Evolutionary conservation across 768 basidiomycete species (phyloP), one percentile per base, ranked within the genome.

Genomic region (Gelatoporia subvermispora): DNA sequence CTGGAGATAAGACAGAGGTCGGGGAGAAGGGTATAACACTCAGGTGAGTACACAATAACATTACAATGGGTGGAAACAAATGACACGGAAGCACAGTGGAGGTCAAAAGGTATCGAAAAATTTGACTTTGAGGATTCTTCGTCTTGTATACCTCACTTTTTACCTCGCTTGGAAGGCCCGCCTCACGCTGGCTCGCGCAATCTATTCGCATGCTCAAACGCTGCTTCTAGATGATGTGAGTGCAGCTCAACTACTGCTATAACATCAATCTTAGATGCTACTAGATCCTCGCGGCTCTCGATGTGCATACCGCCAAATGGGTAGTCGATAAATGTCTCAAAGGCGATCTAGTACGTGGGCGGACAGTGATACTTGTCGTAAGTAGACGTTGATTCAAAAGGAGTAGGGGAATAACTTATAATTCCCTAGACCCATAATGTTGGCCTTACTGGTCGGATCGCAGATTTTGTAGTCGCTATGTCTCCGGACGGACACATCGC

Each of bases 141-240:
- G n/a, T n/a, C 16, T 7, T 43, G n/a, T n/a, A n/a, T n/a, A n/a
- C n/a, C n/a, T n/a, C n/a, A n/a, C n/a, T n/a, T n/a, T n/a, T n/a
- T n/a, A n/a, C 18, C 2, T 36, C 18, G 8, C 18, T 10, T 4
- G 39, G 0, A 1, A 59, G 69, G 79, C 70, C 61, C 60, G 81
- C 22, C 65, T 83, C 25, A 77, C 77, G 1, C 66, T 81, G 16
- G 82, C 82, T 11, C 69, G 81, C 5, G 79, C 81, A 0, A 66
- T 83, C 1, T 84, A 84, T 22, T 78, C 77, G 1, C 62, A 63
- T 8, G 81, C 87, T 0, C 62, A 77, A 15, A 78, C 83, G 21
- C 58, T 92, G 11, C 63, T 92, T 10, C 65, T 90, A 36, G 88
- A 92, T 56, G 88, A 90, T 57, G 78, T 88, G 35, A 50, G 60